A percentile compares a stretch with the other conserved stretches of the same genome.
These are phyloP conservation scores for Ilex asprella DNA, from an alignment of 257 asterid species.

Conservation along the genomic window DNA sequence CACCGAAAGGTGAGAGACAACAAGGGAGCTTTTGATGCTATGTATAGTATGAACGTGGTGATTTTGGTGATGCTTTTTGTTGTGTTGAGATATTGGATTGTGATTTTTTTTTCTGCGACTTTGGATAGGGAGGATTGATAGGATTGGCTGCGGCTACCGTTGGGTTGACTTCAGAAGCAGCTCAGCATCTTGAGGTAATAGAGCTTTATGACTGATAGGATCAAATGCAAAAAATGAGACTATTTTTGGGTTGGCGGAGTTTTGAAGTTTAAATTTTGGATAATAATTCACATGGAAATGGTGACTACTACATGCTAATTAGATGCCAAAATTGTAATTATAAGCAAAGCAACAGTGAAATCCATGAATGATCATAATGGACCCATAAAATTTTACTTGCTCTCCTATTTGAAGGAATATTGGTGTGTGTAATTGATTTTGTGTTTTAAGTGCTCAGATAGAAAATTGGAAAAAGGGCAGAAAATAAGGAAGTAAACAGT, in stretches of 20 bases:
- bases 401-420: too few relatives aligned
- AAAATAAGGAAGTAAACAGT: too few relatives aligned
- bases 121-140: constrained; percentile 80
- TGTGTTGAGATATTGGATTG: too few relatives aligned
- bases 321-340: too few relatives aligned
- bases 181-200: constrained; percentile 86
- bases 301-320: too few relatives aligned
- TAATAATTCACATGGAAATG: too few relatives aligned
- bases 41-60: background rate
- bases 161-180: constrained; percentile 85
- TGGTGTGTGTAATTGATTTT: too few relatives aligned
- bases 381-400: too few relatives aligned
- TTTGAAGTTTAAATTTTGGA: background rate
- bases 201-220: background rate
- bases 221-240: background rate
- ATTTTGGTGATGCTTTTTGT: background rate
- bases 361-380: too few relatives aligned
- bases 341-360: too few relatives aligned
- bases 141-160: constrained; percentile 99
- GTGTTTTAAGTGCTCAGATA: too few relatives aligned
- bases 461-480: too few relatives aligned
- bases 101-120: constrained; percentile 7
- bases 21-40: background rate
- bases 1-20: constrained; percentile 62
- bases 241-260: background rate